Evolutionary conservation across 2,329 filamentous ascomycete species (phyloP), one percentile per base, ranked within the genome.

Genomic region (Phialophora macrospora): DNA sequence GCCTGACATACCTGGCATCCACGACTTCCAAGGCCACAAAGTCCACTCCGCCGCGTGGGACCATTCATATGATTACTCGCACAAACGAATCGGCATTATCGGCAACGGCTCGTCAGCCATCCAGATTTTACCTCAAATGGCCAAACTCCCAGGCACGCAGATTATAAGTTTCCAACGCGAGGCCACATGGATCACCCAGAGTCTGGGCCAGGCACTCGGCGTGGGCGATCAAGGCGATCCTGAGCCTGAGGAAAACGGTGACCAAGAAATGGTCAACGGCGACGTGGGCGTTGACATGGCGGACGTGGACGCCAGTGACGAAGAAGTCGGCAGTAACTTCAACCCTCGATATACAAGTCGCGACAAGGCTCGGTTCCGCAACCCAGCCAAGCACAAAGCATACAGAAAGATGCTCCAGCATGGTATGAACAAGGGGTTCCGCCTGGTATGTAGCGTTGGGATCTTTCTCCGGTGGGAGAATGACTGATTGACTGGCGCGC

Each of bases 101-200:
- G 74, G 75, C 1, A 75, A 73, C 48, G 74, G 75, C 0, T 73
- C 73, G 1, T 77, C 75, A 2, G 78, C 73, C 0, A 79, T 81
- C 17, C 80, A 80, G 64, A 78, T 79, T 56, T 63, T 79, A 5
- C 74, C 74, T 60, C 65, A 69, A 58, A 69, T 70, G 63, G 65
- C 62, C 41, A 64, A 70, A 62, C 51, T 71, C 8, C 32, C 68
- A 24, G 67, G 67, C 20, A 63, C 60, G 7, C 55, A 72, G 49
- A 60, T 78, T 8, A 74, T 72, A 20, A 76, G 73, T 60, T 77
- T 77, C 60, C 73, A 76, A 30, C 71, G 75, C 4, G 69, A 72
- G 34, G 68, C 75, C 7, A 77, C 76, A 20, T 77, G 73, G 74
- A 72, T 76, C 24, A 72, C 73, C 8, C 73, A 73, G 54, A 73